Evolutionary conservation across 306 rosid genomes (phyloP), one percentile per base, ranked within the genome.

Genomic region (Cicer pinnatifidum): DNA sequence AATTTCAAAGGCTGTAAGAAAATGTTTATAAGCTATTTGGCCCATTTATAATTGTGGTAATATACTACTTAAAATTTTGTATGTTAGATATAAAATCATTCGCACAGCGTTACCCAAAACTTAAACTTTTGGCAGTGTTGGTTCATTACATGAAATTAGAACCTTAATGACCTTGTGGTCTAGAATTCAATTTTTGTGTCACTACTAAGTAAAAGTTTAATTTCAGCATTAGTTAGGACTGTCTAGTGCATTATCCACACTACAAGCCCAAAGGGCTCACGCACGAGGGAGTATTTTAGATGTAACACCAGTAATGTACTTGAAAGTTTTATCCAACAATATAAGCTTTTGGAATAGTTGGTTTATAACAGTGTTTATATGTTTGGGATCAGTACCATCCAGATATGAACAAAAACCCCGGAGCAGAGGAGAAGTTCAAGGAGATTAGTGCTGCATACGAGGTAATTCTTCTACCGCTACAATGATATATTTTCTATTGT

Each of bases 391-490:
- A 94, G 99, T 88, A 91, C 79, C 99, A 94, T 88, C 99, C 97
- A 33, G 97, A 93, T 80, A 78, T 91, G 88, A 91, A 83, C 78
- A 91, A 84, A 86, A 83, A 67, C 57, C 87, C 91, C 15, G 96
- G 95, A 74, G 87, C 96, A 15, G 98, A 94, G 76, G 98, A 94
- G 72, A 94, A 83, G 82, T 94, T 94, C 88, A 91, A 94, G 79
- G 95, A 91, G 86, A 94, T 94, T 67, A 88, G 97, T 83, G 92
- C 95, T 80, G 99, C 97, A 19, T 94, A 94, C 45, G 97, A 94
- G 99, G 97, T 94, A 80, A 79, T 81, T 78, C 75, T 82, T 54
- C 69, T 69, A 6, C 64, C 33, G 44, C 35, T 38, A 23, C 23
- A 64, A 64, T 57, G 64, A 43, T 16, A 48, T 9, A 3, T 47